Base-by-base conservation (phyloP, 2,329 filamentous ascomycete genomes). In the Microsporum canis region DNA sequence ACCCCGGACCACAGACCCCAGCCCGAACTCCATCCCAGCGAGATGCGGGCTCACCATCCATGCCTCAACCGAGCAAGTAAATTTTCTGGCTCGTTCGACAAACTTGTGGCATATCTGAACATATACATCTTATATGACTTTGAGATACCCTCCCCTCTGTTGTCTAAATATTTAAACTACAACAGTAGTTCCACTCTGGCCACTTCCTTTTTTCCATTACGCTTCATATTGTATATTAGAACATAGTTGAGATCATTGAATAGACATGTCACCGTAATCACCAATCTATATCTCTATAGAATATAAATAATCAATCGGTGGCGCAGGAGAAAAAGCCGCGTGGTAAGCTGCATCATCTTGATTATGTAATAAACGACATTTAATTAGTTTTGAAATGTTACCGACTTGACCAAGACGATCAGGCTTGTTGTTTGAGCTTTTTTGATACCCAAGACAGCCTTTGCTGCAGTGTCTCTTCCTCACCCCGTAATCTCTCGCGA, bases 291-390 rank as follows among this genome's bases (percentile, higher is more conserved):
- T 36, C 34, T 5, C 34, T 10, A 5, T 43, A 43, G 17, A n/a
- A 29, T 33, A 53, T 12, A 23, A 47, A 27, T 47, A 47, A 47
- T 47, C 39, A n/a, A n/a, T 10, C 55, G 39, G 55, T 57, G 55
- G 55, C 55, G 55, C 55, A 57, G 55, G 17, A 51, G 8, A 56
- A 39, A 39, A 57, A 57, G 55, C 55, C 55, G 55, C 55, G 55
- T 57, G 55, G 55, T 7, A 38, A 12, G 39, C 55, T 39, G 14
- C 55, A 57, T 57, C 55, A 57, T 23, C 23, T 33, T 17, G 34
- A 17, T 53, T 53, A 53, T 27, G 23, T 57, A 57, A 57, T 39
- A 33, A 33, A 33, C 33, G 49, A 53, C 49, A 53, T 53, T 34
- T 34, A 53, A 53, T 34, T 34, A 33, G 27, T 53, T 53, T 17